Base-by-base conservation (phyloP, 73 alveolate species). In the Paramecium sonneborni region DNA sequence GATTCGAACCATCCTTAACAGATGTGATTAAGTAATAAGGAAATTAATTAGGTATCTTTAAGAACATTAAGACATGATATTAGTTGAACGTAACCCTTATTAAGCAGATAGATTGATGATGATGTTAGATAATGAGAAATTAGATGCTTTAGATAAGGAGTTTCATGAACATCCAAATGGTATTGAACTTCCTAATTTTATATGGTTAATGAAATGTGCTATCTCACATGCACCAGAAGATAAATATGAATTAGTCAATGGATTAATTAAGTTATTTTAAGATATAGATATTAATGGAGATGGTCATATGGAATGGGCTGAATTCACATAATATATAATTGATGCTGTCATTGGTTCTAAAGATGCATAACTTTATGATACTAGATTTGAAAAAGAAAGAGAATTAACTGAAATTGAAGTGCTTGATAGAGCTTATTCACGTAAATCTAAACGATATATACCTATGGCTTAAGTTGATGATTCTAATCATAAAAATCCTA, bases 241-340 rank as follows among this genome's bases (percentile, higher is more conserved):
- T 57, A 97, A 97, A 85, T 95, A 95, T 56, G 99, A 98, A 91
- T 93, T 98, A 88, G 99, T 98, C 6, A 96, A 96, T 92, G 99
- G 99, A 20, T 93, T 98, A 23, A 96, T 95, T 58, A 94, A 96
- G 91, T 95, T 98, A 55, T 98, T 98, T 87, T 93, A 96, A 76
- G 99, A 98, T 90, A 98, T 97, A 41, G 99, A 98, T 92, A 97
- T 98, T 23, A 97, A 96, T 88, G 99, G 99, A 15, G 99, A 98
- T 85, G 95, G 93, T 46, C 98, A 96, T 85, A 98, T 98, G 99
- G 99, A 98, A 88, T 98, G 99, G 99, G 74, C 95, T 76, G 99
- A 98, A 88, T 98, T 98, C 85, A 98, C 99, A 23, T 96, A 98
- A 86, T 98, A 95, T 85, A 96, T 98, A 21, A 98, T 98, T 21